A percentile compares a stretch with the other conserved stretches of the same genome.
Evolutionary conservation across 352 stramenopile genomes (phyloP).

Genomic region (Aphanomyces cochlioides): DNA sequence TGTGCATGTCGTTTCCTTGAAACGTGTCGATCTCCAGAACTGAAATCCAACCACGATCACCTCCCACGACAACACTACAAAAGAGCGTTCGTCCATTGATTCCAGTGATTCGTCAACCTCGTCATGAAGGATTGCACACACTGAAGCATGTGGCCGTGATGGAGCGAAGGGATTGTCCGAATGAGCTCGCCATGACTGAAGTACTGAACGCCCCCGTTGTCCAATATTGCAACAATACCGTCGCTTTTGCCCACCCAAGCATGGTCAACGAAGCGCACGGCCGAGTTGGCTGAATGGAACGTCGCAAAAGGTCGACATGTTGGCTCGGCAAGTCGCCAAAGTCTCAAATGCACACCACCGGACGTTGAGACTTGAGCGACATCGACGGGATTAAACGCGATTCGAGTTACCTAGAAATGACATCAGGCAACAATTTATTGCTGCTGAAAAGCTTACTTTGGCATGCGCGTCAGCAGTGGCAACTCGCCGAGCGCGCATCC

Average conservation of each 20-base stretch:
- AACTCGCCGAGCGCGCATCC: constrained; percentile 59
- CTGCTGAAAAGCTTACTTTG: background rate
- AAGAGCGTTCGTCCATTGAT: too few relatives aligned
- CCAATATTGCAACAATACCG: constrained; percentile 57
- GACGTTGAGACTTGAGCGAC: constrained; percentile 75
- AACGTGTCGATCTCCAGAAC: constrained; percentile 60
- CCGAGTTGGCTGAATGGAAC: constrained; percentile 55
- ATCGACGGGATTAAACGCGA: constrained; percentile 73
- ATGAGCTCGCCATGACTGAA: constrained; percentile 69
- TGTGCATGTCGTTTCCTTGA: constrained; percentile 64
- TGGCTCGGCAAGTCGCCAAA: constrained; percentile 75
- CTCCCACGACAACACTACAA: constrained; percentile 49
- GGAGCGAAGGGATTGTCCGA: constrained; percentile 59
- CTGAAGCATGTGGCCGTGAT: constrained; percentile 37
- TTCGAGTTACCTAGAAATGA: constrained; percentile 52
- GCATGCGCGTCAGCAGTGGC: constrained; percentile 55
- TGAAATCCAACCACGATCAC: constrained; percentile 52
- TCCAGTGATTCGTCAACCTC: background rate
- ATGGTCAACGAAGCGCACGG: constrained; percentile 54
- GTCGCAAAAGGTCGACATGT: constrained; percentile 60
- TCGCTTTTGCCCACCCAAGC: constrained; percentile 60
- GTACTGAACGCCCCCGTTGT: constrained; percentile 69
- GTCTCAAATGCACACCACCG: constrained; percentile 57
- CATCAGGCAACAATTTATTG: background rate
- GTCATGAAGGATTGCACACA: constrained; percentile 16